Evolutionary conservation across 176 grass and related monocot genomes (phyloP).

Genomic region (Ampelocalamus luodianensis): DNA sequence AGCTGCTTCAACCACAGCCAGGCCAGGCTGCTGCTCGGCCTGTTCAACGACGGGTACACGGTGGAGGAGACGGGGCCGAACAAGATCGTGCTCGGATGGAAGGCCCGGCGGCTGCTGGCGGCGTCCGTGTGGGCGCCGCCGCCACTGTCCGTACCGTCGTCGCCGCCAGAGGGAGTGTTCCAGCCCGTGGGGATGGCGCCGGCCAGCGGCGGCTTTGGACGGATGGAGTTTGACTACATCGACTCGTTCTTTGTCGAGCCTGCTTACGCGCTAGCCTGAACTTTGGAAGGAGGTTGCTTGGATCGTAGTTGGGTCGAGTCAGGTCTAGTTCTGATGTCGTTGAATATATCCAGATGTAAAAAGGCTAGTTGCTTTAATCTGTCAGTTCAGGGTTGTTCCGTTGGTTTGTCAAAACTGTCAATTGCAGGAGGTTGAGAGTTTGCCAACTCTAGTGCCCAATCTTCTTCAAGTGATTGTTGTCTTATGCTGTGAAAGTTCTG

Average conservation of each 20-base stretch:
- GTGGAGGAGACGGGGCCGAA: conserved; percentile 60
- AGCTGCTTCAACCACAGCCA: conserved; percentile 86
- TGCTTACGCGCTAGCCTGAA: conserved; percentile 50
- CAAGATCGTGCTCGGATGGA: conserved; percentile 72
- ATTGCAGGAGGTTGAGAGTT: conserved; percentile 14
- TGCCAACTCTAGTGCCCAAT: not conserved
- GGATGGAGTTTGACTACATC: conserved; percentile 51
- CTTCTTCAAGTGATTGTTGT: not conserved
- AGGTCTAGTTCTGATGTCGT: conserved; percentile 4
- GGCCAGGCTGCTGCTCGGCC: conserved; percentile 65
- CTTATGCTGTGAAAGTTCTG: not conserved
- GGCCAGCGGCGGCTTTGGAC: conserved; percentile 19
- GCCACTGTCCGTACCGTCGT: conserved; percentile 28
- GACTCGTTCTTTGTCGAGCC: conserved; percentile 60
- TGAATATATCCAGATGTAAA: conserved; percentile 35
- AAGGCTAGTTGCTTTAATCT: not conserved
- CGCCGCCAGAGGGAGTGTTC: conserved; percentile 13
- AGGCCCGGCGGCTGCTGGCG: conserved; percentile 55
- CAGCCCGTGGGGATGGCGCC: conserved; percentile 34
- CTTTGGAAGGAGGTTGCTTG: not conserved
- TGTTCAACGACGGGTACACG: conserved; percentile 77
- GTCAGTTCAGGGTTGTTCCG: not conserved
- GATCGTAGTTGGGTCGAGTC: not conserved
- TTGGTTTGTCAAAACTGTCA: conserved; percentile 29
- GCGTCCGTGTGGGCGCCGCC: conserved; percentile 66